A percentile compares a stretch with the other conserved stretches of the same genome.
Conservation (phyloP, 2,329 filamentous ascomycete species). For the Cladorrhinum sp. region DNA sequence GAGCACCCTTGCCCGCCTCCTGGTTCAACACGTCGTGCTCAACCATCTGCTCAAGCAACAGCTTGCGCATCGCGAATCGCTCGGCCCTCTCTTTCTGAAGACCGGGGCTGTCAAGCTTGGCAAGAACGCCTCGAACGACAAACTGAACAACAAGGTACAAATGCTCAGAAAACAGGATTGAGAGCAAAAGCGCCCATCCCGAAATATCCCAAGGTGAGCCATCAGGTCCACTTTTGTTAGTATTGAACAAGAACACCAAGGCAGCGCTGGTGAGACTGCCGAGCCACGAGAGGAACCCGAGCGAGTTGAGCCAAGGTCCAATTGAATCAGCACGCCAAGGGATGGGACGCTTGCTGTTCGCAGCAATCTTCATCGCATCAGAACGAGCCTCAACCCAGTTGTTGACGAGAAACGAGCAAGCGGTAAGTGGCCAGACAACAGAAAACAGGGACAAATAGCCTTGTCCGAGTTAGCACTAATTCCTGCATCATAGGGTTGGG, state of each 20-base stretch:
- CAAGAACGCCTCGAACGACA: conserved; percentile 68
- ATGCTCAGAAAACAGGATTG: conserved; percentile 84
- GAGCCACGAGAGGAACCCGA: conserved; percentile 90
- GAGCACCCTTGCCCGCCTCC: conserved; percentile 30
- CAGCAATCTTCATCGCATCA: conserved; percentile 90
- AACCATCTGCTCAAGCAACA: conserved; percentile 70
- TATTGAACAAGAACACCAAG: conserved; percentile 84
- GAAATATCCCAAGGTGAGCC: conserved; percentile 69
- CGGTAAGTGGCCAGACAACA: conserved; percentile 91
- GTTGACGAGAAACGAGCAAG: conserved; percentile 84
- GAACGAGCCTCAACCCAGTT: conserved; percentile 95
- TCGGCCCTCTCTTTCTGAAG: conserved; percentile 81
- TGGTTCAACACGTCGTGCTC: conserved; percentile 53
- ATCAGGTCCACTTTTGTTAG: conserved; percentile 60
- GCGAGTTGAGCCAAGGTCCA: conserved; percentile 82
- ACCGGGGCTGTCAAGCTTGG: conserved; percentile 80
- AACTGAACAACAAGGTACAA: conserved; percentile 77
- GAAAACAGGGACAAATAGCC: conserved; percentile 90
- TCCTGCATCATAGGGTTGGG: not conserved
- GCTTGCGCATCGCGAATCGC: conserved; percentile 75
- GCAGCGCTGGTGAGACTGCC: conserved; percentile 85
- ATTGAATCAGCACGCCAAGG: conserved; percentile 92
- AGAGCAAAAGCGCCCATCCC: conserved; percentile 75
- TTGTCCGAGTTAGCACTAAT: conserved; percentile 32
- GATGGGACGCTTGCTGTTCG: conserved; percentile 82